Percentiles rank a stretch among this genome's conserved stretches.
Evolutionary conservation across 352 stramenopile genomes (phyloP).

Genomic region (Phytophthora kernoviae): DNA sequence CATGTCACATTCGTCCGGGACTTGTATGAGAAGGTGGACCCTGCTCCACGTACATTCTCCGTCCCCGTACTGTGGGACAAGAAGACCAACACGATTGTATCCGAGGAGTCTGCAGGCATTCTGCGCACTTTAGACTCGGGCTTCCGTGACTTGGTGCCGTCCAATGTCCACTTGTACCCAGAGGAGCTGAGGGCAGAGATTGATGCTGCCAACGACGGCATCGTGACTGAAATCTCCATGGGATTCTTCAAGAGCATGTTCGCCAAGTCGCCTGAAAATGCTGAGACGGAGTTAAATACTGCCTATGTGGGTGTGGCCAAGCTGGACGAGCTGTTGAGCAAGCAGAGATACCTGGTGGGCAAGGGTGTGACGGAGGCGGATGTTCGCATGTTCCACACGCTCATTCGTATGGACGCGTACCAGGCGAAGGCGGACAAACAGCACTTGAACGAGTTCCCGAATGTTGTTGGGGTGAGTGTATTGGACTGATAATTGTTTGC

Average conservation of each 20-base stretch:
- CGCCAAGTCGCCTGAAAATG: constrained; percentile 56
- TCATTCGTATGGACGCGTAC: constrained; percentile 39
- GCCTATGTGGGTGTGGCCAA: constrained; percentile 33
- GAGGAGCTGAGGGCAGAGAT: constrained; percentile 50
- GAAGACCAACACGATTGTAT: constrained; percentile 74
- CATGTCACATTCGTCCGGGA: constrained; percentile 32
- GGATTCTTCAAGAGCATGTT: constrained; percentile 67
- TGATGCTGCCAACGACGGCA: constrained; percentile 65
- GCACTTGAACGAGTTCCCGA: constrained; percentile 48
- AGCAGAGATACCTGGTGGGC: constrained; percentile 27
- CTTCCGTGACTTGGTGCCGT: no score
- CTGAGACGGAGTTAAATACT: constrained; percentile 34
- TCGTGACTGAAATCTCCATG: constrained; percentile 58
- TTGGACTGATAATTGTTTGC: no score
- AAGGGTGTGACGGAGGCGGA: constrained; percentile 49
- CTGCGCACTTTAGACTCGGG: no score
- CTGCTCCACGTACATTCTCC: constrained; percentile 28
- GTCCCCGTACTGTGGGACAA: constrained; percentile 80
- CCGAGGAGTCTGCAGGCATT: constrained; percentile 83
- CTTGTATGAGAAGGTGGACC: constrained; percentile 44
- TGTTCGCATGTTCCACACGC: constrained; percentile 40
- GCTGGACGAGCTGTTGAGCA: constrained; percentile 32
- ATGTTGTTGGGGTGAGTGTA: constrained; percentile 41
- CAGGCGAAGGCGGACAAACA: constrained; percentile 31
- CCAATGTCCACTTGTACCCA: constrained; percentile 60